Evolutionary conservation across 2,329 filamentous ascomycete genomes (phyloP), one percentile per base, ranked within the genome.

Genomic region (Onygenales sp.): DNA sequence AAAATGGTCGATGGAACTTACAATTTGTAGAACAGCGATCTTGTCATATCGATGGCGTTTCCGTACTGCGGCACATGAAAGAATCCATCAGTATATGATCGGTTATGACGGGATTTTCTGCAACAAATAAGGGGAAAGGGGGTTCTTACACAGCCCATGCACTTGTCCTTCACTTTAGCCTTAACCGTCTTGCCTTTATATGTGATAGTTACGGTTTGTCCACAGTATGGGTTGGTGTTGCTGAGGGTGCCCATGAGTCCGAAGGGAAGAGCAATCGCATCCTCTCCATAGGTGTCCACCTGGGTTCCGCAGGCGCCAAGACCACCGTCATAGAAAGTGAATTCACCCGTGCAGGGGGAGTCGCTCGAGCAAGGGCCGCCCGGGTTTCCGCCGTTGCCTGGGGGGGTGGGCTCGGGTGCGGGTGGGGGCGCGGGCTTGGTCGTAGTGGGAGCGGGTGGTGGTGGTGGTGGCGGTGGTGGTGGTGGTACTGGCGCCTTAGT

Each of bases 271-370:
- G 89, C 89, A 54, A 93, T 81, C 55, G 89, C 82, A 65, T 80
- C 75, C 17, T 83, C 75, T 3, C 64, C 67, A 58, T 69, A 65
- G 63, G 82, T 81, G 46, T 74, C 65, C 71, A 83, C 83, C 59
- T 82, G 78, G 39, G 67, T 69, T 52, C 87, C 87, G 64, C 89
- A 93, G 21, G 84, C 71, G 55, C 85, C 85, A 7, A 86, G 65
- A 43, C 85, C 88, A 47, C 85, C 74, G 42, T 76, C 72, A 73
- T 87, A 94, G 76, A 81, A 91, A 55, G 89, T 93, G 60, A 89
- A 77, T 49, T 90, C 80, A 57, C 87, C 88, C 0, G 65, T 64
- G 62, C 63, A 68, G 35, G 64, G 62, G 43, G 62, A 54, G 53
- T 55, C 39, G 53, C 60, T 42, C 21, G 61, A 59, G 60, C 66